Evolutionary conservation across 1,284 basidiomycete genomes (phyloP).

Genomic region (Naganishia sp.): DNA sequence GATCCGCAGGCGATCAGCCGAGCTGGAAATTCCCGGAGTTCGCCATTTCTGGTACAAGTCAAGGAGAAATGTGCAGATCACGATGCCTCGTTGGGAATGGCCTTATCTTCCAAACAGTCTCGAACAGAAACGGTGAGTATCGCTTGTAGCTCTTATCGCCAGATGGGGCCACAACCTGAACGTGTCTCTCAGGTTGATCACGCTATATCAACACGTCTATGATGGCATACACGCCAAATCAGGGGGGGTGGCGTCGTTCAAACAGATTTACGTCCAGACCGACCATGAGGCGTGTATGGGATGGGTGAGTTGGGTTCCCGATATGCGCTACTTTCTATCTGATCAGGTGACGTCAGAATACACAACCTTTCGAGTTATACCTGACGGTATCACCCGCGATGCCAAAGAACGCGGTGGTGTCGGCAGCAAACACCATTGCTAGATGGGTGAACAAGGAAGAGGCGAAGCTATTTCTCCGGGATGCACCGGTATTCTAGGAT

Average conservation of each 20-base stretch:
- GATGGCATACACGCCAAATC: slow-evolving; percentile 84
- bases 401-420: slow-evolving; percentile 80
- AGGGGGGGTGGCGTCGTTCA: slow-evolving; percentile 68
- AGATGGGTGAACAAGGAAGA: slow-evolving; percentile 91
- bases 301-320: slow-evolving; percentile 44
- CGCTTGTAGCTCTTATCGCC: background rate
- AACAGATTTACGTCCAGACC: slow-evolving; percentile 80
- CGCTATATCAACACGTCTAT: slow-evolving; percentile 79
- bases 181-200: slow-evolving; percentile 64
- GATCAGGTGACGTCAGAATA: slow-evolving; percentile 65
- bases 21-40: slow-evolving; percentile 80
- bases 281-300: slow-evolving; percentile 82
- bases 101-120: slow-evolving; percentile 66
- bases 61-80: slow-evolving; percentile 81
- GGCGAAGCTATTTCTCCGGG: slow-evolving; percentile 72
- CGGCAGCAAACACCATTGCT: slow-evolving; percentile 82
- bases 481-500: slow-evolving; percentile 78
- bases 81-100: slow-evolving; percentile 76
- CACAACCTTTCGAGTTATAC: slow-evolving; percentile 89
- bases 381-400: slow-evolving; percentile 76
- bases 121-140: slow-evolving; percentile 42
- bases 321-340: background rate
- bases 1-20: slow-evolving; percentile 45
- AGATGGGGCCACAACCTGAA: background rate
- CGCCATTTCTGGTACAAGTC: slow-evolving; percentile 95